Evolutionary conservation across 2,329 filamentous ascomycete genomes (phyloP).

Genomic region (Fusarium citri): DNA sequence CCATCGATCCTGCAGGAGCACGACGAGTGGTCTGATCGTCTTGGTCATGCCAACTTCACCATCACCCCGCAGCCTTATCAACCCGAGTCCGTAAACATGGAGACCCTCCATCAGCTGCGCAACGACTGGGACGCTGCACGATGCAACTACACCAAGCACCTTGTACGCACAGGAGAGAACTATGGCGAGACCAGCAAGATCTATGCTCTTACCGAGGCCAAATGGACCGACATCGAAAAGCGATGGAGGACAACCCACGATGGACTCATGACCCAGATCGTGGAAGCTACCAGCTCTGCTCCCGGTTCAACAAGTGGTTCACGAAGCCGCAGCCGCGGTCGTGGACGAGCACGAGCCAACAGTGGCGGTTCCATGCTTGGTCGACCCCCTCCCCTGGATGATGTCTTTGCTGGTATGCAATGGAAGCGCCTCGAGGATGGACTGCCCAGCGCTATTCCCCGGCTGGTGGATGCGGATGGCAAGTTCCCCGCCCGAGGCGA

Average conservation of each 20-base stretch:
- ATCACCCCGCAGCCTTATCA: constrained; percentile 85
- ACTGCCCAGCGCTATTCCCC: constrained; percentile 73
- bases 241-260: constrained; percentile 80
- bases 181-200: constrained; percentile 91
- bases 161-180: constrained; percentile 88
- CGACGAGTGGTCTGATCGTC: constrained; percentile 84
- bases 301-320: constrained; percentile 45
- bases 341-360: constrained; percentile 53
- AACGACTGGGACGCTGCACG: constrained; percentile 86
- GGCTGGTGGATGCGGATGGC: constrained; percentile 76
- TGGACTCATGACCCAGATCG: constrained; percentile 66
- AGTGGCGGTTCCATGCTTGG: constrained; percentile 56
- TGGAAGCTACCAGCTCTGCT: constrained; percentile 50
- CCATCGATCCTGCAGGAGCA: constrained; percentile 74
- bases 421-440: constrained; percentile 64
- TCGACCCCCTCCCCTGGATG: constrained; percentile 51
- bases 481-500: constrained; percentile 92
- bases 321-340: constrained; percentile 56
- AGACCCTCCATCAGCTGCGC: constrained; percentile 71
- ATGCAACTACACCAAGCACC: constrained; percentile 88
- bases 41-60: constrained; percentile 94
- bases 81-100: constrained; percentile 70
- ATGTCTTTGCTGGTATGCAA: constrained; percentile 57
- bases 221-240: constrained; percentile 85
- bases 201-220: constrained; percentile 85